Percentiles rank a stretch among this genome's conserved stretches.
These are phyloP conservation scores for Phytophthora litchii DNA, from an alignment of 352 stramenopile species.

Conservation along the genomic window DNA sequence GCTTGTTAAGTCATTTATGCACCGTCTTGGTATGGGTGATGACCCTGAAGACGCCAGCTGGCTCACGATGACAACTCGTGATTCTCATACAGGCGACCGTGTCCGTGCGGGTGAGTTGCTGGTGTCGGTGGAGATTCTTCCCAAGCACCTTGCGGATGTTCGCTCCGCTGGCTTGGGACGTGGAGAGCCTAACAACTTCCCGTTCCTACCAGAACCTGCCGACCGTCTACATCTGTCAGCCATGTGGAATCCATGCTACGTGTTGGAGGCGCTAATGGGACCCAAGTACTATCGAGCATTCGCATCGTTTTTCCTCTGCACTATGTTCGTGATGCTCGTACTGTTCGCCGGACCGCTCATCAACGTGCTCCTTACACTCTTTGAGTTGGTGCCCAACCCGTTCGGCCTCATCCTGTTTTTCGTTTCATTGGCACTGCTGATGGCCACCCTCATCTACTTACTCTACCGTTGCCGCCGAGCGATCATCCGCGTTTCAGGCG, in stretches of 20 bases:
- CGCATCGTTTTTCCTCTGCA: conserved; percentile 65
- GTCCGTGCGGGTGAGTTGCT: conserved; percentile 68
- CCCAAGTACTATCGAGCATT: conserved; percentile 77
- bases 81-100: conserved; percentile 61
- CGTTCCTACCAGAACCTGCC: conserved; percentile 69
- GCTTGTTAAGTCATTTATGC: conserved; percentile 74
- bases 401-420: conserved; percentile 69
- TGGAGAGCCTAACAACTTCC: conserved; percentile 83
- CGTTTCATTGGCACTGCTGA: conserved; percentile 41
- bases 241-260: conserved; percentile 86
- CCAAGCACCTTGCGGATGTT: conserved; percentile 53
- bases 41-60: conserved; percentile 77
- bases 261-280: conserved; percentile 78
- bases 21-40: conserved; percentile 79
- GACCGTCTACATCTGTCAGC: conserved; percentile 76
- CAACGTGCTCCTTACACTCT: conserved; percentile 68
- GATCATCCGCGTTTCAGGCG: conserved; percentile 33
- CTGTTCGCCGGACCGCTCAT: conserved; percentile 76
- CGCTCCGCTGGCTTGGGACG: conserved; percentile 77
- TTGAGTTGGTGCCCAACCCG: conserved; percentile 66
- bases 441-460: conserved; percentile 51
- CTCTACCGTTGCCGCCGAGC: conserved; percentile 65
- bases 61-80: conserved; percentile 76
- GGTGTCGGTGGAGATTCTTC: conserved; percentile 79
- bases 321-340: conserved; percentile 57